A percentile compares a stretch with the other conserved stretches of the same genome.
Conservation (phyloP, 2,329 filamentous ascomycete species). For the Cercospora sp. region DNA sequence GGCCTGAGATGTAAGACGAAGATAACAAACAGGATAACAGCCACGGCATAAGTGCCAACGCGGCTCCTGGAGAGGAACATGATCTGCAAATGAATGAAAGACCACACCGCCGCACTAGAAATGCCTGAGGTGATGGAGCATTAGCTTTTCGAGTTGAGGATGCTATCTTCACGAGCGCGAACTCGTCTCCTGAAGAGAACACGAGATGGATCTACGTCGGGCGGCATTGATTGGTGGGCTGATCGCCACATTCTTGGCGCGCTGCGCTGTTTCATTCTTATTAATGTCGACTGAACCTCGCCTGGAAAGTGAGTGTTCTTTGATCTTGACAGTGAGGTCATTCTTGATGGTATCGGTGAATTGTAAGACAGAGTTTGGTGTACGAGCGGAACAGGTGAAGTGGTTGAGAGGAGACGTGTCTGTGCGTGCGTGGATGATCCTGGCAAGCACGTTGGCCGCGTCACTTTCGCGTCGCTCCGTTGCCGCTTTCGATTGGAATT, state of each 20-base stretch:
- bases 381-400: not conserved
- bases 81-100: not conserved
- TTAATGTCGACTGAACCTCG: not conserved
- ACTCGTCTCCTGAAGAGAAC: not conserved
- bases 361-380: not conserved
- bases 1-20: constrained; percentile 18
- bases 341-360: not conserved
- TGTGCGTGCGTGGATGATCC: not conserved
- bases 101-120: not conserved
- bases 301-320: not conserved
- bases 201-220: not conserved
- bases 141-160: not conserved
- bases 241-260: not conserved
- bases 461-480: not conserved
- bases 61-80: constrained; percentile 15
- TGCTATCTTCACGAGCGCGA: not conserved
- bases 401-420: not conserved
- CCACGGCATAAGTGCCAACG: constrained; percentile 9
- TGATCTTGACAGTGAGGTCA: not conserved
- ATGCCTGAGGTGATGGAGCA: not conserved
- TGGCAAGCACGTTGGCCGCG: not conserved
- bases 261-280: not conserved
- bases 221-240: not conserved
- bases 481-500: not conserved
- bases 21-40: constrained; percentile 14